Conservation (phyloP, 192 early-diverging fungal genomes). For the Kappamyces sp. region DNA sequence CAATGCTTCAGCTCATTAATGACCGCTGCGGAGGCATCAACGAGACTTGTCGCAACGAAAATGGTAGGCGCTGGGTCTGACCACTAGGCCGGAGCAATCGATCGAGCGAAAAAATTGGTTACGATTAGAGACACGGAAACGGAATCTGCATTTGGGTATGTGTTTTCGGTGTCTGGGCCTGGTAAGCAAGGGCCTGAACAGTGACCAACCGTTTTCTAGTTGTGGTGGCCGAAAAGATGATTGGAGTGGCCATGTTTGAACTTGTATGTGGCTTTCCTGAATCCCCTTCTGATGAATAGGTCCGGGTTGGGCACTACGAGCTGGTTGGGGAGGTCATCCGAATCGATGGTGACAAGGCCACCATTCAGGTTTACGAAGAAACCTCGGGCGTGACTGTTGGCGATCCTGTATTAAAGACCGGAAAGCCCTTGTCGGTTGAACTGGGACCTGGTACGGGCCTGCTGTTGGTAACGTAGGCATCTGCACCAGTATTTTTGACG, state of each 20-base stretch:
- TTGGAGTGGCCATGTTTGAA: constrained; percentile 95
- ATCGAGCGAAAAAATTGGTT: constrained; percentile 77
- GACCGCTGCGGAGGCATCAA: too few species aligned
- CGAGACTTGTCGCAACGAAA: too few species aligned
- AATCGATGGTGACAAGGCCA: constrained; percentile 99
- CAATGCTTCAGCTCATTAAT: too few species aligned
- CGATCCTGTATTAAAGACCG: constrained; percentile 96
- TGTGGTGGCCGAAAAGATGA: constrained; percentile 98
- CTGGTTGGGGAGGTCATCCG: constrained; percentile 99
- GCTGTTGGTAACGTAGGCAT: constrained; percentile 33
- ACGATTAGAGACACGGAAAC: constrained; percentile 80
- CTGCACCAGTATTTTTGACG: constrained; percentile 96
- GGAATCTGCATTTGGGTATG: constrained; percentile 83
- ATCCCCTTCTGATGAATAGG: constrained; percentile 39
- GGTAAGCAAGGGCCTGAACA: constrained; percentile 46
- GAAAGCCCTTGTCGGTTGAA: constrained; percentile 97
- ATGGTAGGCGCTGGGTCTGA: not conserved
- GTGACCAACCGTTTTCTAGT: constrained; percentile 50
- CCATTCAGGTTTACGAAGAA: constrained; percentile 99
- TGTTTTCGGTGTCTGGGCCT: constrained; percentile 97
- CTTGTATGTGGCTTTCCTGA: constrained; percentile 60
- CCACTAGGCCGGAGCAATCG: constrained; percentile 79
- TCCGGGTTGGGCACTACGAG: constrained; percentile 95
- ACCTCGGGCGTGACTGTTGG: constrained; percentile 98
- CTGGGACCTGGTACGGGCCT: constrained; percentile 83